Evolutionary conservation across 2,329 filamentous ascomycete species (phyloP), one percentile per base, ranked within the genome.

Genomic region (Nemania diffusa): DNA sequence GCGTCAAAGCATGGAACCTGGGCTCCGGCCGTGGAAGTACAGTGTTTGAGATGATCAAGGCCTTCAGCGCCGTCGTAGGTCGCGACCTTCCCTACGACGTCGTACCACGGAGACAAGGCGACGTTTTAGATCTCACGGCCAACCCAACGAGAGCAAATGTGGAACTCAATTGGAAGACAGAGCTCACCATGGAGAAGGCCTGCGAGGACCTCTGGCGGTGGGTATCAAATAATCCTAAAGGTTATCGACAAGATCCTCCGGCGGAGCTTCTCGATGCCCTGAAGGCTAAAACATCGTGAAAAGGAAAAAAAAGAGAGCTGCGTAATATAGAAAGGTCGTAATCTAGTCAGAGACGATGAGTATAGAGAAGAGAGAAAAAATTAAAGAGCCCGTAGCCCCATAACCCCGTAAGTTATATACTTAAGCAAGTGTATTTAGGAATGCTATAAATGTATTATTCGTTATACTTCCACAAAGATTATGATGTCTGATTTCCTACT

Each of bases 21-120:
- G 97, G 97, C 65, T 97, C 94, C 0, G 96, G 96, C 69, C 93
- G 91, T 74, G 96, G 96, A 73, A 97, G 92, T 81, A 99, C 96
- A 24, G 96, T 99, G 64, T 96, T 94, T 78, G 94, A 99, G 79
- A 99, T 99, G 84, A 90, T 99, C 87, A 93, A 95, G 73, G 94
- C 96, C 61, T 99, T 99, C 84, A 92, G 90, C 82, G 82, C 88
- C 57, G 93, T 93, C 20, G 94, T 97, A 24, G 96, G 96, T 69
- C 91, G 90, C 57, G 89, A 96, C 64, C 86, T 99, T 27, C 87
- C 91, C 42, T 98, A 98, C 83, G 87, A 97, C 79, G 91, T 98
- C 65, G 92, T 91, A 8, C 89, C 87, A 46, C 90, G 96, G 75
- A 87, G 96, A 76, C 88, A 90, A 44, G 96, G 96, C 62, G 96